Evolutionary conservation across 2,329 filamentous ascomycete genomes (phyloP), one percentile per base, ranked within the genome.

Genomic region (Colletotrichum acutatum): DNA sequence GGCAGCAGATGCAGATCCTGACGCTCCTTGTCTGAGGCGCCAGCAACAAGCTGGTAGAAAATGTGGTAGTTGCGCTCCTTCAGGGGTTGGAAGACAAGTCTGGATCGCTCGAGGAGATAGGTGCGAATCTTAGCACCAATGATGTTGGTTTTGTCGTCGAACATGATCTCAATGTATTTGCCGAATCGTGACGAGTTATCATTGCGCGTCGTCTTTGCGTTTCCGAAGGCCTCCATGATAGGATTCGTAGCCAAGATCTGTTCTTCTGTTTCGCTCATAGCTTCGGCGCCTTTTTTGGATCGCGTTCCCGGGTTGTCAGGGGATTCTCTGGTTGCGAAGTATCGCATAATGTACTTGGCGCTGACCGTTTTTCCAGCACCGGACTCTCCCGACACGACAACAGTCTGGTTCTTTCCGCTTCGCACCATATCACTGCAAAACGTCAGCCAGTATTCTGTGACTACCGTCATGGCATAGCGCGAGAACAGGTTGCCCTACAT

Each of bases 101-200:
- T 93, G 74, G 97, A 98, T 74, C 97, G 94, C 83, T 99, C 97
- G 57, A 99, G 88, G 76, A 99, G 88, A 80, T 99, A 99, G 68
- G 95, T 98, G 78, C 97, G 90, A 80, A 99, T 99, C 86, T 97
- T 97, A 69, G 97, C 97, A 77, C 97, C 97, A 80, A 98, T 98
- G 79, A 99, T 99, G 82, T 97, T 97, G 75, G 95, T 98, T 79
- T 93, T 90, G 75, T 94, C 91, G 85, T 98, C 95, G 83, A 99
- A 99, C 95, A 98, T 96, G 82, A 99, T 99, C 86, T 99, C 97
- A 78, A 99, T 98, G 83, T 99, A 99, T 88, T 99, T 99, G 83
- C 97, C 97, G 84, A 99, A 99, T 80, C 97, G 91, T 54, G 97
- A 99, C 57, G 97, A 99, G 85, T 99, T 99, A 85, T 99, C 97